Base-by-base conservation (phyloP, 1,284 basidiomycete species). In the Meira nashicola region DNA sequence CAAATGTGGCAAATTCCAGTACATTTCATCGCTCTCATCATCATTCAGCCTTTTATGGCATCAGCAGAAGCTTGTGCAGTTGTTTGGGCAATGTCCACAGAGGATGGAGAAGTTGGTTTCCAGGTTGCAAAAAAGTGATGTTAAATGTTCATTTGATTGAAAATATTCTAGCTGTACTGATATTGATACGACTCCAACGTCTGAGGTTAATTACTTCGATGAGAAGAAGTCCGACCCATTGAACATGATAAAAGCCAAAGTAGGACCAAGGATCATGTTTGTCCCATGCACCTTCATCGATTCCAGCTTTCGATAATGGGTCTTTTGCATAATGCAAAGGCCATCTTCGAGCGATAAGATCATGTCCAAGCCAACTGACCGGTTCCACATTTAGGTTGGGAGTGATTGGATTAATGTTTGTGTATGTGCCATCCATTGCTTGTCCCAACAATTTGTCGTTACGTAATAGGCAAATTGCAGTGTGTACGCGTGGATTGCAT, bases 401-500 rank as follows among this genome's bases (percentile, higher is more conserved):
- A 39, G 43, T 55, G 54, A 54, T 56, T 43, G 41, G 14, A 6
- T 71, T 71, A 15, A 73, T 64, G 47, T 48, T 2, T 10, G 43
- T 38, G 8, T 11, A 11, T 17, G 10, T 37, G 28, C 53, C 39
- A 14, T 40, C 43, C 23, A 46, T 33, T 7, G 17, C 40, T 15
- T 25, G 12, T 4, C 25, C 50, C 7, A 41, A 23, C 17, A 5
- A 5, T 48, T 17, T 23, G 21, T 48, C 21, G 4, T 73, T 59
- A 0, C 74, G 73, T 7, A 81, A 71, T 37, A 81, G 61, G 48
- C 79, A 77, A 54, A 80, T 72, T 38, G 80, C 80, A 8, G 80
- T 81, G 58, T 81, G 80, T 1, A 80, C 78, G 15, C 80, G 70
- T 4, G 80, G 80, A 57, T 81, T 81, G 63, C 80, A 81, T 62